phyloP scores from a whole-genome alignment of 2,329 filamentous ascomycete genomes.

The Lojkania enalia region DNA sequence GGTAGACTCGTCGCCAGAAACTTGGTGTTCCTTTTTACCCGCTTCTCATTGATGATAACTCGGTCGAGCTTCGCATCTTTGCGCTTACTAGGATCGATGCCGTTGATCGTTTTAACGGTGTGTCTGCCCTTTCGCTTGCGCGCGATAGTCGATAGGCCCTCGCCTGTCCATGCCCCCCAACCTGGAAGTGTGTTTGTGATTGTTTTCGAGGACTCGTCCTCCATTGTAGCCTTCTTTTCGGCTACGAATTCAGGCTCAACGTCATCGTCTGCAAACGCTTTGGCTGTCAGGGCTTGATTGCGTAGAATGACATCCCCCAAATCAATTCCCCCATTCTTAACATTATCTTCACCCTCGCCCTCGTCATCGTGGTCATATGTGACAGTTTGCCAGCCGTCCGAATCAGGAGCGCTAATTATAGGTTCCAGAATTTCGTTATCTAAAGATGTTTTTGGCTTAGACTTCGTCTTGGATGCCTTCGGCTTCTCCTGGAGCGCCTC shows the following conservation, averaged over 20 bases:
- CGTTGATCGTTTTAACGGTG: conserved; percentile 66
- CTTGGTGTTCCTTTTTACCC: conserved; percentile 85
- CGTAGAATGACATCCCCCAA: conserved; percentile 46
- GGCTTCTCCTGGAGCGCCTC: conserved; percentile 5
- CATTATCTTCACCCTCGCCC: conserved; percentile 24
- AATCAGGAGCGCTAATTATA: conserved; percentile 39
- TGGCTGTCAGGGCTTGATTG: conserved; percentile 70
- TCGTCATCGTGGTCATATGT: conserved; percentile 38
- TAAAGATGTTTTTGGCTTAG: conserved; percentile 9
- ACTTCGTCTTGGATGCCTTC: conserved; percentile 18
- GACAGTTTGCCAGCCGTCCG: conserved; percentile 51
- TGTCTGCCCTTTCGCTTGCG: conserved; percentile 59
- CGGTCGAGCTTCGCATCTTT: conserved; percentile 80
- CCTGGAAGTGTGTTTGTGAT: conserved; percentile 85
- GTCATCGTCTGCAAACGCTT: conserved; percentile 77
- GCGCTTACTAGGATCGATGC: conserved; percentile 74
- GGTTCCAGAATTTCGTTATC: conserved; percentile 35
- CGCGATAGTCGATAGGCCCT: conserved; percentile 73
- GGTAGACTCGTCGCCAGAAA: conserved; percentile 85
- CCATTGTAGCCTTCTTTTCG: conserved; percentile 73
- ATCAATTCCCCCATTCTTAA: conserved; percentile 48
- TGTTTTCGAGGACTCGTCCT: conserved; percentile 80
- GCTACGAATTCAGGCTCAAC: conserved; percentile 79
- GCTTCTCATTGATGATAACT: conserved; percentile 92
- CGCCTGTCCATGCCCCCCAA: conserved; percentile 91